Percentiles rank a stretch among this genome's conserved stretches.
Evolutionary conservation across 306 rosid genomes (phyloP).

Genomic region (Pyrus pyrifolia): DNA sequence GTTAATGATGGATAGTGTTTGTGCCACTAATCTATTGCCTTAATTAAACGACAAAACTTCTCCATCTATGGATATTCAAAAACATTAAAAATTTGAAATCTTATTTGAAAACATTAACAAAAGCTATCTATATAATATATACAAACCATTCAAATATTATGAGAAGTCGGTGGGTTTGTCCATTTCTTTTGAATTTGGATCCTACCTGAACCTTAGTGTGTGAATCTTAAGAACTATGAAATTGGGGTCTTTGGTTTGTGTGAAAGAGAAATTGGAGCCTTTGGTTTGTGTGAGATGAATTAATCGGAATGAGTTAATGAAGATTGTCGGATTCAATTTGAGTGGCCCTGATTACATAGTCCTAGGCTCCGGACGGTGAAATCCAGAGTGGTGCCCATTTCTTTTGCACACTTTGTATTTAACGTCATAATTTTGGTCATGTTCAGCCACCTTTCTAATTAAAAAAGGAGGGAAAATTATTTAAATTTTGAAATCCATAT

Average conservation of each 20-base stretch:
- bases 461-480: background rate
- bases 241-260: no score
- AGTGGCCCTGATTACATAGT: no score
- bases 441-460: background rate
- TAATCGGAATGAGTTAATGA: no score
- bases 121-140: background rate
- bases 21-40: background rate
- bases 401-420: constrained; percentile 1
- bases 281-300: no score
- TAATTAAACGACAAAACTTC: background rate
- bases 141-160: background rate
- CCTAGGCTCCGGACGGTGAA: rapidly evolving
- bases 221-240: no score
- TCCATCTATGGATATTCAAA: background rate
- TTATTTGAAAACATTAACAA: background rate
- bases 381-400: background rate
- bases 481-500: background rate
- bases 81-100: background rate
- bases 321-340: no score
- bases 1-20: background rate
- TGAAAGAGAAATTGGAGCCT: no score
- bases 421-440: background rate
- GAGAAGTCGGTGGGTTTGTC: constrained; percentile 13
- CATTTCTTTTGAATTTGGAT: constrained; percentile 2
- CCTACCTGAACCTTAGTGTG: no score